Evolutionary conservation across 176 grass and related monocot species (phyloP).

Genomic region (Musa itinerans): DNA sequence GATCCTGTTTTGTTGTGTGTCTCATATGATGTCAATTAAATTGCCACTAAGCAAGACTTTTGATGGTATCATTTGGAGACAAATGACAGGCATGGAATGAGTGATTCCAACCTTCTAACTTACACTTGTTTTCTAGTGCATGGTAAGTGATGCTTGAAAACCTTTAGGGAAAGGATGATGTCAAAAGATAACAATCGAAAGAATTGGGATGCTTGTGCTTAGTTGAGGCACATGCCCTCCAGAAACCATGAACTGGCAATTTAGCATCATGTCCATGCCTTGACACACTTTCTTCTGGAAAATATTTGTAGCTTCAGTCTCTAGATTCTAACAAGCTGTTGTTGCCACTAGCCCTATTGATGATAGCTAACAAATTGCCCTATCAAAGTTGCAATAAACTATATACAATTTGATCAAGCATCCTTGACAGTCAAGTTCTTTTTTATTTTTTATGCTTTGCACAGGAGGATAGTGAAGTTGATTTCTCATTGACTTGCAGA

Average conservation of each 20-base stretch:
- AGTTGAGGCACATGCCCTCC: neutral
- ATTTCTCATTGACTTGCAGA: neutral
- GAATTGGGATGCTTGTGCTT: neutral
- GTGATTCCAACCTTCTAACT: slow-evolving; percentile 24
- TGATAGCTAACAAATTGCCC: no score
- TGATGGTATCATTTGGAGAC: neutral
- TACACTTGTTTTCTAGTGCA: slow-evolving; percentile 6
- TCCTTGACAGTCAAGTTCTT: neutral
- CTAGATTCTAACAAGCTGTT: no score
- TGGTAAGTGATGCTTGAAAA: slow-evolving; percentile 6
- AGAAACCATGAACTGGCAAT: neutral
- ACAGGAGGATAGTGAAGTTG: neutral
- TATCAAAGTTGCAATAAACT: no score
- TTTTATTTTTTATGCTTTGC: neutral
- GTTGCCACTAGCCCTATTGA: no score
- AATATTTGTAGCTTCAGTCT: neutral
- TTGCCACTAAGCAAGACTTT: neutral
- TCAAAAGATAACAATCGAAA: neutral
- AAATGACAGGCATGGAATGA: neutral
- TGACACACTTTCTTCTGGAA: neutral
- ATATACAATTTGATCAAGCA: no score
- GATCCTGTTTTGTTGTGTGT: neutral
- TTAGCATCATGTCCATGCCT: neutral
- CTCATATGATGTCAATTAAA: neutral
- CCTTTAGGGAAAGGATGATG: neutral